These are phyloP conservation scores for Taxillus chinensis DNA, from an alignment of 164 flowering plant species.

Conservation along the genomic window DNA sequence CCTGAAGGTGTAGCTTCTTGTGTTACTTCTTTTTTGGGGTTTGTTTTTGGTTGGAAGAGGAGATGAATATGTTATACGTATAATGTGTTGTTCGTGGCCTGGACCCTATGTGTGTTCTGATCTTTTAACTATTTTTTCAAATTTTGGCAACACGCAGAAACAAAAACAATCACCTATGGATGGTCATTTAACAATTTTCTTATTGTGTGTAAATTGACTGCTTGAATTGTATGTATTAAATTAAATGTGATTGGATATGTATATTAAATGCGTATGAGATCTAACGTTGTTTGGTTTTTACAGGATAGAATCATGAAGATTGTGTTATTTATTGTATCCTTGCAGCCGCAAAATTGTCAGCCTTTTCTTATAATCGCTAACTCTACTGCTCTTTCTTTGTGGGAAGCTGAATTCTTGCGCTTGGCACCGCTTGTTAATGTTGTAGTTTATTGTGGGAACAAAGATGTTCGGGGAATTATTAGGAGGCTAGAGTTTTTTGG, in stretches of 20 bases:
- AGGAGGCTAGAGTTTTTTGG: constrained; percentile 50
- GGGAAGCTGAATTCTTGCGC: constrained; percentile 60
- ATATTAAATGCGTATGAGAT: not conserved
- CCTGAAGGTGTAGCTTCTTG: too few relatives aligned
- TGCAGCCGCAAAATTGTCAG: constrained; percentile 21
- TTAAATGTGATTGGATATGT: not conserved
- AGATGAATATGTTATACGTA: too few relatives aligned
- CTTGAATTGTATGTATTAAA: not conserved
- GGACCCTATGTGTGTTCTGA: too few relatives aligned
- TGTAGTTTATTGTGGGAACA: constrained; percentile 49
- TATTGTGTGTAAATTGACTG: too few relatives aligned
- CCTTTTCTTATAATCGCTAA: constrained; percentile 61
- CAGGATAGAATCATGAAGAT: constrained; percentile 54
- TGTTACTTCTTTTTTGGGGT: too few relatives aligned
- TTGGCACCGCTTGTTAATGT: constrained; percentile 45
- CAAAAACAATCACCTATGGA: too few relatives aligned
- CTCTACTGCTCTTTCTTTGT: constrained; percentile 24
- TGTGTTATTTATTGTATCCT: constrained; percentile 37
- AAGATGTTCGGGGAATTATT: constrained; percentile 32
- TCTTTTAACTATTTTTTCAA: too few relatives aligned
- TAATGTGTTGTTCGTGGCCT: too few relatives aligned
- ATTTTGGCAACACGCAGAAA: too few relatives aligned
- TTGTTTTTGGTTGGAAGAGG: too few relatives aligned
- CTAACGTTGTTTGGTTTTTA: constrained; percentile 14
- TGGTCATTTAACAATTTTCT: too few relatives aligned